Evolutionary conservation across 257 asterid species (phyloP).

Genomic region (Sherardia arvensis): DNA sequence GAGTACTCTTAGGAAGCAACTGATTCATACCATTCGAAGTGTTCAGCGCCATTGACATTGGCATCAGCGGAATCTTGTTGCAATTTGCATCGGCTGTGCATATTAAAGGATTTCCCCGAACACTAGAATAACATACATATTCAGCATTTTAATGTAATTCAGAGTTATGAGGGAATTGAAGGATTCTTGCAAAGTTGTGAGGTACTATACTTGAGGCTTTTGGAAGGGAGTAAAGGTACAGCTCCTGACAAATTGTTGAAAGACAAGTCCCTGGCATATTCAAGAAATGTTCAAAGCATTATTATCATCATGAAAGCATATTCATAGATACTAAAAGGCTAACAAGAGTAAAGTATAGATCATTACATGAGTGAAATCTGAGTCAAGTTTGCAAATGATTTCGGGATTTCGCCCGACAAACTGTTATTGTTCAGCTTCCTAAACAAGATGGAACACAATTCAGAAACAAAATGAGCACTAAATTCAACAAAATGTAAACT

Average conservation of each 20-base stretch:
- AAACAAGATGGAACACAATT: constrained; percentile 9
- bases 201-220: constrained; percentile 67
- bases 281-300: constrained; percentile 3
- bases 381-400: constrained; percentile 60
- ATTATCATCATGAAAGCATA: not conserved
- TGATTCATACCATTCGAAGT: constrained; percentile 42
- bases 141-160: constrained; percentile 8
- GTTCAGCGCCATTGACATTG: constrained; percentile 87
- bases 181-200: not conserved
- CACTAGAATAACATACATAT: constrained; percentile 30
- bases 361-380: constrained; percentile 74
- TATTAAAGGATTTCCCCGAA: constrained; percentile 74
- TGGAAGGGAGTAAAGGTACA: constrained; percentile 63
- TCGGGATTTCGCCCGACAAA: constrained; percentile 68
- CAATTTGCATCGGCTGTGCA: constrained; percentile 63
- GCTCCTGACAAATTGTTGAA: constrained; percentile 93
- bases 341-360: constrained; percentile 8
- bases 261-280: constrained; percentile 77
- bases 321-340: no score
- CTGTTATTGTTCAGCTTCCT: constrained; percentile 95
- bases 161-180: not conserved
- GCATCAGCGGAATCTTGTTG: constrained; percentile 51
- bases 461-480: constrained; percentile 2
- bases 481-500: not conserved
- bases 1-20: not conserved